Base-by-base conservation (phyloP, 2,329 filamentous ascomycete species). In the Paecilomyces dactylethromorphus region DNA sequence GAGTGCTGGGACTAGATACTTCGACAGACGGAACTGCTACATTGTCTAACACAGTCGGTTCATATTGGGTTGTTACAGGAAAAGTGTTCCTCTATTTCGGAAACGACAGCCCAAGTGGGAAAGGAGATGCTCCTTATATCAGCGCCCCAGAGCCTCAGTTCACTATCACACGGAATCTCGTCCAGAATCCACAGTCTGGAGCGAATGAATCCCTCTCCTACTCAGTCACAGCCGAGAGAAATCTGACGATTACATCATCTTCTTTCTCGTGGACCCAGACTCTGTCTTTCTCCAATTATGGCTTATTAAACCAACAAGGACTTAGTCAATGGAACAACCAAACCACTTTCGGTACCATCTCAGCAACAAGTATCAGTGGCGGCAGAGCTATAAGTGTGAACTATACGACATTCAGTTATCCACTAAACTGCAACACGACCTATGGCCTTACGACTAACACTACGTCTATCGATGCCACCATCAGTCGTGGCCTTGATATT, bases 21-120 rank as follows among this genome's bases (percentile, higher is more conserved):
- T 68, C 82, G 57, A 79, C 78, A 1, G 69, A 74, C 12, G 79
- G 79, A 7, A 73, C 69, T 21, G 82, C 79, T 1, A 70, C 67
- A 1, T 69, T 88, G 6, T 82, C 82, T 0, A 71, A 81, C 22
- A 80, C 79, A 0, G 84, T 89, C 2, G 83, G 80, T n/a, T 82
- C 79, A 56, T 85, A 85, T 66, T 94, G 90, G 91, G 82, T 88
- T 15, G 82, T 94, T 2, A 88, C 87, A 0, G 90, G 89, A 45
- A 94, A 92, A 71, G 79, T 93, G 11, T 93, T 94, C 69, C 65
- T 92, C n/a, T 94, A 89, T 85, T 78, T 87, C 0, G 85, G 87
- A 64, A 69, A 75, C 4, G 63, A 74, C 2, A 68, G 45, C 18
- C 54, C 51, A 1, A 18, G 21, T 56, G 29, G 56, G n/a, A n/a